A percentile compares a stretch with the other conserved stretches of the same genome.
phyloP scores from a whole-genome alignment of 805 yeast genomes.

The Yamadazyma nakazawae region DNA sequence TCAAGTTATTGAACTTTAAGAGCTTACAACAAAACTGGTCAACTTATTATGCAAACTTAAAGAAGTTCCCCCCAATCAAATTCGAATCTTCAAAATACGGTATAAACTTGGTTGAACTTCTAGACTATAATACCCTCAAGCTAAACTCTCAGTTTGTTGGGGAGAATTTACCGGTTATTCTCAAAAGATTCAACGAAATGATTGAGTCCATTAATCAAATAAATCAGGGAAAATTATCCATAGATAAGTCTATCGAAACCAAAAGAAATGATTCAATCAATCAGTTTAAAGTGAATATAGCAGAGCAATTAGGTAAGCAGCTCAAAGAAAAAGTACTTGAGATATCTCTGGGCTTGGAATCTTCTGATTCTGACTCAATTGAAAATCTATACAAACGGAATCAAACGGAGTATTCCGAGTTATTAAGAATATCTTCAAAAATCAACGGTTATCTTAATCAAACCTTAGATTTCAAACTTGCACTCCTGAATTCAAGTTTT shows the following conservation, averaged over 20 bases:
- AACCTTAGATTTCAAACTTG: constrained; percentile 23
- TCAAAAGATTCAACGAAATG: constrained; percentile 29
- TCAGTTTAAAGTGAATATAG: constrained; percentile 20
- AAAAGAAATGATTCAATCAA: constrained; percentile 37
- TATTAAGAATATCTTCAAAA: neutral
- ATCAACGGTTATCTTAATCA: neutral
- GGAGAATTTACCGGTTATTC: constrained; percentile 27
- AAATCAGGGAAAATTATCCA: constrained; percentile 29
- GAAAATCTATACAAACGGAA: neutral
- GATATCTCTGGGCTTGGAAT: constrained; percentile 1
- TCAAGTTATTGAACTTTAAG: constrained; percentile 38
- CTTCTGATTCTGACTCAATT: constrained; percentile 1
- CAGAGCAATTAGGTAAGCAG: constrained; percentile 3
- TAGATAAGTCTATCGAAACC: constrained; percentile 41
- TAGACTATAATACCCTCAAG: constrained; percentile 28
- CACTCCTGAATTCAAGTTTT: constrained; percentile 21
- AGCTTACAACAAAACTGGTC: constrained; percentile 39
- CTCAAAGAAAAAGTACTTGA: constrained; percentile 2
- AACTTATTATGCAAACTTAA: constrained; percentile 30
- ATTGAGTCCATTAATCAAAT: constrained; percentile 34
- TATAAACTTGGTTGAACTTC: constrained; percentile 26
- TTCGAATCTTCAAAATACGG: neutral
- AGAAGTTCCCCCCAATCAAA: constrained; percentile 34
- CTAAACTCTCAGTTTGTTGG: constrained; percentile 27
- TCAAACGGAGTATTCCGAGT: neutral